Evolutionary conservation across 2,329 filamentous ascomycete genomes (phyloP), one percentile per base, ranked within the genome.

Genomic region (Dothideomycetes sp.): DNA sequence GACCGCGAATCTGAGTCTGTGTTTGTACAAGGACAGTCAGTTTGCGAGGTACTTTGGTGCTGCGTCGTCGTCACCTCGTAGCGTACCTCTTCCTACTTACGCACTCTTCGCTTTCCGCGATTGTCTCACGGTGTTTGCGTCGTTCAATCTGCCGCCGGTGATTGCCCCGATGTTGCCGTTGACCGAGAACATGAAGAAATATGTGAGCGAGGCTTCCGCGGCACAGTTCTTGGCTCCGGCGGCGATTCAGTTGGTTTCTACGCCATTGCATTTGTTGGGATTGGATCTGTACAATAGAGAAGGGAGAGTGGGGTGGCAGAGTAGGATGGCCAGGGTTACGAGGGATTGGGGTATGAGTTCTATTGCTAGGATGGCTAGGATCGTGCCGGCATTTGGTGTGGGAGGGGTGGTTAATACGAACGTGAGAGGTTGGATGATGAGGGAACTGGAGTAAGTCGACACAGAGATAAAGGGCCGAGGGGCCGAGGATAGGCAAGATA

Each of bases 41-140:
- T 94, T 89, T 60, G 85, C 85, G 1, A 76, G 78, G 54, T 74
- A 94, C 54, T 94, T 93, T 59, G 84, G 84, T 10, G 76, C 81
- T 0, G 58, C 63, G 3, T 45, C 69, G 61, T 43, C 72, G 63
- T 48, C 61, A 19, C 48, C 62, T 19, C 51, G 65, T 33, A 49
- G 67, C 47, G 81, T 94, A 0, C 79, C 84, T 0, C 62, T 77
- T 22, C 68, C 81, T 1, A 84, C 80, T 7, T 91, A 87, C 62
- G 67, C 71, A 1, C 75, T 94, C 43, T 95, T 94, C 68, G 79
- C 84, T 3, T 57, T 82, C 41, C 78, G 88, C 52, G 88, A 95
- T 64, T 85, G 81, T 62, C 65, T 94, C 47, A 94, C 88, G 37
- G 87, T 94, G 53, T 94, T 93, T 60, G 86, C 86, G 4, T 84